Conservation (phyloP, 179 eudicot species). For the Patellifolia procumbens region DNA sequence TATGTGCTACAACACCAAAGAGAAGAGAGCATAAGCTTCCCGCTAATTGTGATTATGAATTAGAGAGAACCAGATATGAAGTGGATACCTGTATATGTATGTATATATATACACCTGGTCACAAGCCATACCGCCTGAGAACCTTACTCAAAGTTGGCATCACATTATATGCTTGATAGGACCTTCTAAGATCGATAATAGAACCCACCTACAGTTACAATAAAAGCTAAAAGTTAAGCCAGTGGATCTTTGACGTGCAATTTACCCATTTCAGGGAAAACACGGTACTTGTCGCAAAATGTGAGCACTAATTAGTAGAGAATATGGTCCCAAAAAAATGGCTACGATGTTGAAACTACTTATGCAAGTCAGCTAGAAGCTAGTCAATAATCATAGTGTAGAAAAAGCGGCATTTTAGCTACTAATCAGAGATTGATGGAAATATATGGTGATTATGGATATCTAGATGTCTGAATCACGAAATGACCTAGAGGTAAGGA, state of each 20-base stretch:
- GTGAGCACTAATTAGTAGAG: neutral
- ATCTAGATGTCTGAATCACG: neutral
- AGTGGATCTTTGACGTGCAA: neutral
- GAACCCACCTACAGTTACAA: constrained; percentile 72
- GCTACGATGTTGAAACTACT: neutral
- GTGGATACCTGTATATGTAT: constrained; percentile 17
- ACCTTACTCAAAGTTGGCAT: constrained; percentile 90
- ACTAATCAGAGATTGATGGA: neutral
- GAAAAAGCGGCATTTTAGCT: neutral
- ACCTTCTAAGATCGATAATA: constrained; percentile 86
- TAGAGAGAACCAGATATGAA: neutral
- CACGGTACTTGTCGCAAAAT: neutral
- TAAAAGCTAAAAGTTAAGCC: neutral
- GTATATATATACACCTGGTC: constrained; percentile 18
- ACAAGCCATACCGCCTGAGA: constrained; percentile 77
- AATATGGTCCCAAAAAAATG: neutral
- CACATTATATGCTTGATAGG: constrained; percentile 93
- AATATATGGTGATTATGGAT: neutral
- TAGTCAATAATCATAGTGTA: neutral
- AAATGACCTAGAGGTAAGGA: neutral
- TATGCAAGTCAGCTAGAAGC: neutral
- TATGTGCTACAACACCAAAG: neutral
- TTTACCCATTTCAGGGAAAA: neutral
- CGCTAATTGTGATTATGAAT: neutral
- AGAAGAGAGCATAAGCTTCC: neutral